Evolutionary conservation across 2,329 filamentous ascomycete species (phyloP), one percentile per base, ranked within the genome.

Genomic region (Exserohilum turcica): DNA sequence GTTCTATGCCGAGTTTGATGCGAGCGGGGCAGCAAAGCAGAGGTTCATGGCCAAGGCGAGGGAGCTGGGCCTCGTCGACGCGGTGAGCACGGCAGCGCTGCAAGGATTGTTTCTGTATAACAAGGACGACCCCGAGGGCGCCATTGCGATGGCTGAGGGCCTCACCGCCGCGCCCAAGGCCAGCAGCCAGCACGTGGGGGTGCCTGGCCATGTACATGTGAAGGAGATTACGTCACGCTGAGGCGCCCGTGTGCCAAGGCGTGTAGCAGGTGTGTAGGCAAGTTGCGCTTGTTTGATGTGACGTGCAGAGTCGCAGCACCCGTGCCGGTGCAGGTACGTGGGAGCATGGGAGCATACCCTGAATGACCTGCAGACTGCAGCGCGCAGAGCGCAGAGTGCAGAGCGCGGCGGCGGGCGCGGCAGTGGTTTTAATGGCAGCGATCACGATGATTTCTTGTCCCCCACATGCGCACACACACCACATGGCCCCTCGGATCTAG

Each of bases 61-160:
- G 38, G 81, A 86, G 43, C 78, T 94, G 13, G 88, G 88, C 0
- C 75, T 97, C 21, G 84, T 95, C 47, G 83, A 85, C 15, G 80
- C 83, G 45, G 80, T 91, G 13, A 97, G 92, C 72, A 92, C 93
- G 4, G 94, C 94, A 24, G 91, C 92, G 18, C 86, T 99, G 27
- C 94, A 99, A 75, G 94, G 94, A 0, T 76, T 99, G 38, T 99
- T 99, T 74, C 75, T 97, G 73, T 96, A 95, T 74, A 95, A 97
- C 77, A 99, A 99, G 78, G 89, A 88, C 59, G 84, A 96, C 65
- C 89, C 92, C 80, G 82, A 92, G 61, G 92, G 93, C 2, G 93
- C 93, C 12, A 92, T 97, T 60, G 78, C 79, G 13, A 92, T 90
- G 87, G 88, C 87, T 1, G 86, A 90, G 57, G 84, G 82, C 2